phyloP scores from a whole-genome alignment of 164 flowering plant genomes.

The Annona squamosa region DNA sequence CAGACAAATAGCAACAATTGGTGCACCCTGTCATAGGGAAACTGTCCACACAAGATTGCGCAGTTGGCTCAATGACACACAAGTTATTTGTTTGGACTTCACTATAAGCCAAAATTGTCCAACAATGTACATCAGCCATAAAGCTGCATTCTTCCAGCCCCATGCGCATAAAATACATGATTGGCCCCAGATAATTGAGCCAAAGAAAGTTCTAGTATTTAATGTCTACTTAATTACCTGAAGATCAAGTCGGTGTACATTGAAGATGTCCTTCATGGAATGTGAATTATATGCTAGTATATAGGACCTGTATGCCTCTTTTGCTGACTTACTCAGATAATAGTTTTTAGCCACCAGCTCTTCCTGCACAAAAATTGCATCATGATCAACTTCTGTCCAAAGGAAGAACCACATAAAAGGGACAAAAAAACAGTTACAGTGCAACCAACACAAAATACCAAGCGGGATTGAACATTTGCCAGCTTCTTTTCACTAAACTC shows the following conservation, averaged over 20 bases:
- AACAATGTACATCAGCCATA: too few species aligned
- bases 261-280: constrained; percentile 84
- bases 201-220: background rate
- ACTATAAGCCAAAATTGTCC: background rate
- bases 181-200: background rate
- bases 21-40: background rate
- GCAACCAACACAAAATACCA: constrained; percentile 37
- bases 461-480: constrained; percentile 67
- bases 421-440: background rate
- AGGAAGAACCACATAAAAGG: background rate
- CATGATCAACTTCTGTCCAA: background rate
- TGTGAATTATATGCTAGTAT: constrained; percentile 86
- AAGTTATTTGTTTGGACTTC: background rate
- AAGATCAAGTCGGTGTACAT: constrained; percentile 78
- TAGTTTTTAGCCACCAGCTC: constrained; percentile 62
- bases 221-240: constrained; percentile 39
- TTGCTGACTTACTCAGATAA: constrained; percentile 73
- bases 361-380: constrained; percentile 42
- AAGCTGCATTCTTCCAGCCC: too few species aligned
- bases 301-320: constrained; percentile 87
- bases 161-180: background rate
- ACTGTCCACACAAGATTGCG: background rate
- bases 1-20: background rate
- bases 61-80: background rate
- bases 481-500: constrained; percentile 66